These are phyloP conservation scores for Pleurostoma richardsiae DNA, from an alignment of 2,329 filamentous ascomycete species.

Conservation along the genomic window DNA sequence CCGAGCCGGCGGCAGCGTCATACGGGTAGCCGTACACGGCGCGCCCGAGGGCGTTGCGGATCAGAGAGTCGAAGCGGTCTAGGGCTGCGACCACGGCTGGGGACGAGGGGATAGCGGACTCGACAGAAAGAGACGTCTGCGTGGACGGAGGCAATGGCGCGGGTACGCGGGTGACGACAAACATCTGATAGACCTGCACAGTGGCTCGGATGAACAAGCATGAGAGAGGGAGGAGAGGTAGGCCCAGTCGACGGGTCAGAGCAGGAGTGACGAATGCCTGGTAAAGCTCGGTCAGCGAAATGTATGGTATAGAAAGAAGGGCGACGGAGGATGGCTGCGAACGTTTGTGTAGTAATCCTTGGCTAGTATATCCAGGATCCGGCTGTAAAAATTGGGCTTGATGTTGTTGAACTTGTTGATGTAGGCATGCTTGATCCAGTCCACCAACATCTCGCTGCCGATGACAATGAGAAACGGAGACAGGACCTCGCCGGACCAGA, in stretches of 20 bases:
- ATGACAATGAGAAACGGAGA: conserved; percentile 92
- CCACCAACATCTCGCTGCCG: conserved; percentile 93
- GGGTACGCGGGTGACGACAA: conserved; percentile 80
- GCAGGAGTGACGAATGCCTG: conserved; percentile 88
- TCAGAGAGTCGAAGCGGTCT: conserved; percentile 71
- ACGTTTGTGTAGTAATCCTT: conserved; percentile 98
- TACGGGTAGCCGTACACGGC: conserved; percentile 61
- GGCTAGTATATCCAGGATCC: conserved; percentile 87
- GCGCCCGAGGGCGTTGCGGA: conserved; percentile 72
- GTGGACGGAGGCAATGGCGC: conserved; percentile 63
- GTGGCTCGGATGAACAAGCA: conserved; percentile 94
- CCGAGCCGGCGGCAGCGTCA: conserved; percentile 24
- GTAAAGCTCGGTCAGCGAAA: conserved; percentile 9
- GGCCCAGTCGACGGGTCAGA: conserved; percentile 79
- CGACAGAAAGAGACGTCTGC: conserved; percentile 60
- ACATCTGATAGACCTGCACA: conserved; percentile 97
- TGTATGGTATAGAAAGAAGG: not conserved
- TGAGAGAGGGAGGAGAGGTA: conserved; percentile 87
- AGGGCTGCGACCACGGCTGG: conserved; percentile 73
- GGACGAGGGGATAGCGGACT: conserved; percentile 59
- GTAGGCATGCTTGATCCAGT: conserved; percentile 95
- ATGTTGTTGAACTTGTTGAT: conserved; percentile 99
- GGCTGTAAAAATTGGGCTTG: conserved; percentile 81
- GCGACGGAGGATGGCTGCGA: conserved; percentile 22
- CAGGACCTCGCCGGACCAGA: conserved; percentile 75